A percentile compares a stretch with the other conserved stretches of the same genome.
Evolutionary conservation across 1,284 basidiomycete genomes (phyloP).

Genomic region (Moniliella sp.): DNA sequence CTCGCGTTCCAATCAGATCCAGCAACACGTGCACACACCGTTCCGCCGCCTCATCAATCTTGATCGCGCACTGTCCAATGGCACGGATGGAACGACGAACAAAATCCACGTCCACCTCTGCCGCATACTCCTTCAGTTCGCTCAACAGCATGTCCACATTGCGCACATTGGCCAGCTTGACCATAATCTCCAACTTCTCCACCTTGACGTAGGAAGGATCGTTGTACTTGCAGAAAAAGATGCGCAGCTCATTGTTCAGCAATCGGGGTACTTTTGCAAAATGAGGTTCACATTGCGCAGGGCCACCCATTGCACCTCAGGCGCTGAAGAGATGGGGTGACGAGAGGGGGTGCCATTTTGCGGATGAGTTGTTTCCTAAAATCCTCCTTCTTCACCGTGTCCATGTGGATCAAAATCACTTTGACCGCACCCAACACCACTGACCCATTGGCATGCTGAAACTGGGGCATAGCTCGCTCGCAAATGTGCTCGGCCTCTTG

Average conservation of each 20-base stretch:
- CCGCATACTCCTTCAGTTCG: conserved; percentile 91
- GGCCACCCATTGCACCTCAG: conserved; percentile 80
- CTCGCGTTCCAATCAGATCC: conserved; percentile 70
- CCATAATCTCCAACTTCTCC: conserved; percentile 96
- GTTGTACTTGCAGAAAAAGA: conserved; percentile 99
- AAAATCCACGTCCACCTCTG: conserved; percentile 94
- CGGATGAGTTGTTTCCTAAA: conserved; percentile 64
- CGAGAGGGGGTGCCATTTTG: conserved; percentile 91
- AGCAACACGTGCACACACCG: conserved; percentile 81
- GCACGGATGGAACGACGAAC: conserved; percentile 80
- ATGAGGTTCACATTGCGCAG: conserved; percentile 87
- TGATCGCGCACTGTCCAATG: conserved; percentile 86
- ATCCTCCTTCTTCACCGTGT: conserved; percentile 50
- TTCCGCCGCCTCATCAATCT: conserved; percentile 74
- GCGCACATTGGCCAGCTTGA: conserved; percentile 65
- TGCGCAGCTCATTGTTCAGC: conserved; percentile 80
- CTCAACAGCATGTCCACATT: conserved; percentile 84
- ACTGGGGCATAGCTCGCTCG: conserved; percentile 89
- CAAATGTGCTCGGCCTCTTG: conserved; percentile 96
- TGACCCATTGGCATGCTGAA: conserved; percentile 84
- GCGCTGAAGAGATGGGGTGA: conserved; percentile 45
- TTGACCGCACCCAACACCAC: conserved; percentile 87
- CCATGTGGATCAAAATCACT: conserved; percentile 57
- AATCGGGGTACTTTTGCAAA: conserved; percentile 73
- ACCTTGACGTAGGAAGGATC: conserved; percentile 94